These are phyloP conservation scores for Suhomyces atakaporum DNA, from an alignment of 1,139 yeast genomes.

Conservation along the genomic window DNA sequence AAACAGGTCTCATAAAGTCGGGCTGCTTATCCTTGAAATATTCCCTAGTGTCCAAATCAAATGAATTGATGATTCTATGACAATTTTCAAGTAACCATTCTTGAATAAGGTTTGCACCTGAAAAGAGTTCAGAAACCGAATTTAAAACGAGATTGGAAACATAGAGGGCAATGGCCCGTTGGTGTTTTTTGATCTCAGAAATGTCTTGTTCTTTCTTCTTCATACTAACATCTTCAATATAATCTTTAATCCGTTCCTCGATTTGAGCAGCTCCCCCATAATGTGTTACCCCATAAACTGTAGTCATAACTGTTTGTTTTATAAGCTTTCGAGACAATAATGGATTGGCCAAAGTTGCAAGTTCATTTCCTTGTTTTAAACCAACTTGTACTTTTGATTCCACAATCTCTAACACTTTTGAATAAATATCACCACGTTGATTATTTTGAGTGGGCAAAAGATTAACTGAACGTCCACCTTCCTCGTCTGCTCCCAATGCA, in stretches of 20 bases:
- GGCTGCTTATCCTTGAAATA: conserved; percentile 12
- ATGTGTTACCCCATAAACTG: conserved; percentile 48
- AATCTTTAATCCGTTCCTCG: conserved; percentile 25
- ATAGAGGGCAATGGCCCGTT: conserved; percentile 21
- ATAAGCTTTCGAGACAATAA: conserved; percentile 37
- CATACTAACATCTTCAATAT: conserved; percentile 15
- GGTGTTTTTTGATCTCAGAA: background rate
- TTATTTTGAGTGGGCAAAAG: conserved; percentile 23
- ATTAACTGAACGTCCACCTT: conserved; percentile 45
- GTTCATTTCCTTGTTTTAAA: conserved; percentile 3
- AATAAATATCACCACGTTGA: conserved; percentile 38
- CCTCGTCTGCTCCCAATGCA: conserved; percentile 39
- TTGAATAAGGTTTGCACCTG: conserved; percentile 38
- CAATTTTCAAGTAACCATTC: conserved; percentile 40
- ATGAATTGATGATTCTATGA: conserved; percentile 31
- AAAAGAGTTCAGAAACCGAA: conserved; percentile 38
- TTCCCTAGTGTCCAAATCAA: conserved; percentile 23
- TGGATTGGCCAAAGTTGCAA: conserved; percentile 20
- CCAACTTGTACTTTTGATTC: conserved; percentile 21
- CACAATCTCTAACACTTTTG: conserved; percentile 34
- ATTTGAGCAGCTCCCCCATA: conserved; percentile 43
- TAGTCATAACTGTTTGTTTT: conserved; percentile 51
- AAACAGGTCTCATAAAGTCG: conserved; percentile 21
- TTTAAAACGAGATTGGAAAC: conserved; percentile 31
- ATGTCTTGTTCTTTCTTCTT: background rate